Percentiles rank a stretch among this genome's conserved stretches.
These are phyloP conservation scores for Myxozyma neotropica DNA, from an alignment of 805 yeast genomes.

Conservation along the genomic window DNA sequence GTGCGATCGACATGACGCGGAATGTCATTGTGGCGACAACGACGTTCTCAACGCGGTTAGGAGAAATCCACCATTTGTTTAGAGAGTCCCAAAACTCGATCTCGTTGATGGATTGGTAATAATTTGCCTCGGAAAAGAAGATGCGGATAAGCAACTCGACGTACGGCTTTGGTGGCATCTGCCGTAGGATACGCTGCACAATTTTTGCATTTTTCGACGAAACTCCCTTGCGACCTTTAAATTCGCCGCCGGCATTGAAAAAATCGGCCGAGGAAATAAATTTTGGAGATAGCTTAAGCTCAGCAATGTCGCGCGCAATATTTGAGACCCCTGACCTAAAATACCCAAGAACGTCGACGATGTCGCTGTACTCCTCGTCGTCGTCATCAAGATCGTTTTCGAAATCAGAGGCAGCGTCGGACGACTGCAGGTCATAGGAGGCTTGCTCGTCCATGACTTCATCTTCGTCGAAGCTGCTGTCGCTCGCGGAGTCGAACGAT, in stretches of 20 bases:
- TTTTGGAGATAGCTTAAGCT: constrained; percentile 27
- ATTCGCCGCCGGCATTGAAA: constrained; percentile 15
- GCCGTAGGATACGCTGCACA: constrained; percentile 20
- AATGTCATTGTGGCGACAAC: constrained; percentile 16
- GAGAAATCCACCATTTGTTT: constrained; percentile 24
- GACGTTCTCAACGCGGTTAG: constrained; percentile 11
- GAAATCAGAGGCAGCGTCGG: constrained; percentile 14
- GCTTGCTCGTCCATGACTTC: background rate
- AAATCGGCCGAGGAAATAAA: constrained; percentile 22
- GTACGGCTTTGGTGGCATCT: constrained; percentile 33
- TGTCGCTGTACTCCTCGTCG: constrained; percentile 27
- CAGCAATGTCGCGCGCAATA: constrained; percentile 32
- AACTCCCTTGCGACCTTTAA: background rate
- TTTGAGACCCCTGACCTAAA: constrained; percentile 29
- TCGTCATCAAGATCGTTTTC: constrained; percentile 19
- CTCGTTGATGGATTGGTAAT: constrained; percentile 25
- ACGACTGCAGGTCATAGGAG: background rate
- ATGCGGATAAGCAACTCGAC: constrained; percentile 27
- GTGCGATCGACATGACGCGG: constrained; percentile 32
- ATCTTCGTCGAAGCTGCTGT: background rate
- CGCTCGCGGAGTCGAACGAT: background rate
- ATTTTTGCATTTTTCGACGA: constrained; percentile 23
- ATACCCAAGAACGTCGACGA: constrained; percentile 25
- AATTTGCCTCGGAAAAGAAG: constrained; percentile 28
- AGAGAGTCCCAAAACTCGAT: constrained; percentile 22